Conservation (phyloP, 2,329 filamentous ascomycete species). For the Pseudogymnoascus sp. region DNA sequence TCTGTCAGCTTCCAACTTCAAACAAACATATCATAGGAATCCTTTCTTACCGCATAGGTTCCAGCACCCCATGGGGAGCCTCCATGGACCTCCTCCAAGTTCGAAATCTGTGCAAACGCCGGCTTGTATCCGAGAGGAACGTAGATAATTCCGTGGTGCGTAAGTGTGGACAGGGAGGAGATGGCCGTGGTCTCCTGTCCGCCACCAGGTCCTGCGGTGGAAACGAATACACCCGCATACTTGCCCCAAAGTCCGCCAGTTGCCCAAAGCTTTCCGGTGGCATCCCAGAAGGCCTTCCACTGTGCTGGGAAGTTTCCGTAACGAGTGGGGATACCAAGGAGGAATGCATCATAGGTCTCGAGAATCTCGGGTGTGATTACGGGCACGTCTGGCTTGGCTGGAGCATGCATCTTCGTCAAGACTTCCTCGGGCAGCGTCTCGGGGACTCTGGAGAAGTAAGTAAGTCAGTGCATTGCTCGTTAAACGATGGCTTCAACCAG, state of each 20-base stretch:
- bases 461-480: conserved; percentile 12
- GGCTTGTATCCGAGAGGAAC: conserved; percentile 93
- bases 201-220: conserved; percentile 75
- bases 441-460: conserved; percentile 48
- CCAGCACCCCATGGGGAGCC: conserved; percentile 91
- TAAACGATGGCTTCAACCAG: conserved; percentile 1
- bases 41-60: conserved; percentile 63
- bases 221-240: conserved; percentile 85
- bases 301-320: conserved; percentile 97
- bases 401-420: conserved; percentile 84
- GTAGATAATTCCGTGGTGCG: conserved; percentile 92
- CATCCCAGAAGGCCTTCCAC: conserved; percentile 90
- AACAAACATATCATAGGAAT: not conserved
- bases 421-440: conserved; percentile 86
- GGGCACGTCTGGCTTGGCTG: conserved; percentile 64
- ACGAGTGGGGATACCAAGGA: conserved; percentile 90
- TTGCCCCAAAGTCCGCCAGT: conserved; percentile 76
- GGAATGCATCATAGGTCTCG: conserved; percentile 75
- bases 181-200: conserved; percentile 89
- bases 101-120: conserved; percentile 61
- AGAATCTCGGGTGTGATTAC: conserved; percentile 55
- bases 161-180: conserved; percentile 72
- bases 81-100: conserved; percentile 74
- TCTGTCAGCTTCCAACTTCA: conserved; percentile 12
- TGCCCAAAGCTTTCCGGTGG: conserved; percentile 75